Percentiles rank a stretch among this genome's conserved stretches.
These are phyloP conservation scores for Trichoderma semiorbis DNA, from an alignment of 2,329 filamentous ascomycete species.

Conservation along the genomic window DNA sequence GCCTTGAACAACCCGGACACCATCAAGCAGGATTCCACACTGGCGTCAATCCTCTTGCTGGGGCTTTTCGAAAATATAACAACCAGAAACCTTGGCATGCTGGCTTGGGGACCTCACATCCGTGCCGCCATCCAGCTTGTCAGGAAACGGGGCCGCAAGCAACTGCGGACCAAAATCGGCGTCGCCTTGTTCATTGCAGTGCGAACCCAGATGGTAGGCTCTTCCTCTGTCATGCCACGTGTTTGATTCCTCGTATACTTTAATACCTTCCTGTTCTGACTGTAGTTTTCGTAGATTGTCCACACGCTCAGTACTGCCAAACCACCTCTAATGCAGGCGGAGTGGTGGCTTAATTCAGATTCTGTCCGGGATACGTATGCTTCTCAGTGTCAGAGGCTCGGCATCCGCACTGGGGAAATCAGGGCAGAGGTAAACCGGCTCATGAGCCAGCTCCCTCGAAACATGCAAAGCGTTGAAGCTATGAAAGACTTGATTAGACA, in stretches of 20 bases:
- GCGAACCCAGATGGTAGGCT: constrained; percentile 55
- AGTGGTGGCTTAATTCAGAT: constrained; percentile 56
- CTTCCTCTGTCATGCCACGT: not conserved
- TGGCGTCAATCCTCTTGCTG: constrained; percentile 58
- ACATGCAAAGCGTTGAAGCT: constrained; percentile 47
- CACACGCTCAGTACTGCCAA: constrained; percentile 54
- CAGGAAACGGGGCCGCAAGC: constrained; percentile 54
- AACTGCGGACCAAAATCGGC: constrained; percentile 51
- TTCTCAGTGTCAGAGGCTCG: constrained; percentile 48
- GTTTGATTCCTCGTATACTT: not conserved
- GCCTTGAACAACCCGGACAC: constrained; percentile 50
- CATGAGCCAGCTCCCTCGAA: constrained; percentile 45
- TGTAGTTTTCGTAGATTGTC: constrained; percentile 43
- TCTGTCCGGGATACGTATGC: constrained; percentile 48
- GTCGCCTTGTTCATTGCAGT: constrained; percentile 57
- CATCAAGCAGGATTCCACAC: constrained; percentile 53
- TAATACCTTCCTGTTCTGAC: not conserved
- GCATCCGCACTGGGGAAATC: constrained; percentile 54
- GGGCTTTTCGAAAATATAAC: constrained; percentile 61
- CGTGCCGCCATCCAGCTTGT: constrained; percentile 61
- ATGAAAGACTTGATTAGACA: constrained; percentile 51
- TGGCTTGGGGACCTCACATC: constrained; percentile 62
- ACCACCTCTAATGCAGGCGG: constrained; percentile 49
- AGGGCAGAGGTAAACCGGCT: constrained; percentile 51
- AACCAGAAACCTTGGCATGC: constrained; percentile 50